These are phyloP conservation scores for Fusarium cyanostomum DNA, from an alignment of 2,329 filamentous ascomycete genomes.

Conservation along the genomic window DNA sequence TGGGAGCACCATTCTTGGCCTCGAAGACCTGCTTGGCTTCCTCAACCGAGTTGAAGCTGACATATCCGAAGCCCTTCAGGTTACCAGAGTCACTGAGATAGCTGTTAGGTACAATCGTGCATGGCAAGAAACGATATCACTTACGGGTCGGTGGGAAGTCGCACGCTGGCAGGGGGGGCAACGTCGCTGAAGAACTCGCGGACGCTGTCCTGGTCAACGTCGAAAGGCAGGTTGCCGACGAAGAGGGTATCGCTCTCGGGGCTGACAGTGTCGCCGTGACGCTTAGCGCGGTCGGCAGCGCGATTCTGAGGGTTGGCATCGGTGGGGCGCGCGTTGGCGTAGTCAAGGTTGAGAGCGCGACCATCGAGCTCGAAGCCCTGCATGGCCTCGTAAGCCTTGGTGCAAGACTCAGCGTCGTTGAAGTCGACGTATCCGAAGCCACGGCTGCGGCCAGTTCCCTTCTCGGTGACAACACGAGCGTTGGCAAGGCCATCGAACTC, in stretches of 20 bases:
- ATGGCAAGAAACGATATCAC: slow-evolving; percentile 42
- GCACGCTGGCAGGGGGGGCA: slow-evolving; percentile 78
- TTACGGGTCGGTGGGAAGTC: slow-evolving; percentile 85
- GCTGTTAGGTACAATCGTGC: slow-evolving; percentile 22
- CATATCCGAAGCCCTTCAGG: slow-evolving; percentile 93
- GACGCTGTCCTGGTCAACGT: slow-evolving; percentile 79
- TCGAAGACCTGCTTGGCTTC: slow-evolving; percentile 82
- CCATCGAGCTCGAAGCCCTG: slow-evolving; percentile 78
- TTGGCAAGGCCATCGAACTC: slow-evolving; percentile 76
- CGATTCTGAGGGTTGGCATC: slow-evolving; percentile 63
- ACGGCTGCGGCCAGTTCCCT: slow-evolving; percentile 82
- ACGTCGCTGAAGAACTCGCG: slow-evolving; percentile 77
- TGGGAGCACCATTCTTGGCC: slow-evolving; percentile 71
- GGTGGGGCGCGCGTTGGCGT: slow-evolving; percentile 72
- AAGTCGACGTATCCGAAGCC: slow-evolving; percentile 97
- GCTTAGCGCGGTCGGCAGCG: slow-evolving; percentile 70
- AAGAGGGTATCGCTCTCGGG: slow-evolving; percentile 88
- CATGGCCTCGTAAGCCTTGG: slow-evolving; percentile 78
- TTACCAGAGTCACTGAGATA: slow-evolving; percentile 74
- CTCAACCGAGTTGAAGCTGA: slow-evolving; percentile 82
- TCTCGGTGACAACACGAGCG: slow-evolving; percentile 85
- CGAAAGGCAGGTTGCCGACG: slow-evolving; percentile 90
- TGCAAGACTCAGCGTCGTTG: slow-evolving; percentile 70
- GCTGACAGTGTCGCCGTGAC: slow-evolving; percentile 82
- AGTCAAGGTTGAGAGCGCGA: slow-evolving; percentile 81